These are phyloP conservation scores for Cystofilobasidium macerans DNA, from an alignment of 768 basidiomycete genomes.

Conservation along the genomic window DNA sequence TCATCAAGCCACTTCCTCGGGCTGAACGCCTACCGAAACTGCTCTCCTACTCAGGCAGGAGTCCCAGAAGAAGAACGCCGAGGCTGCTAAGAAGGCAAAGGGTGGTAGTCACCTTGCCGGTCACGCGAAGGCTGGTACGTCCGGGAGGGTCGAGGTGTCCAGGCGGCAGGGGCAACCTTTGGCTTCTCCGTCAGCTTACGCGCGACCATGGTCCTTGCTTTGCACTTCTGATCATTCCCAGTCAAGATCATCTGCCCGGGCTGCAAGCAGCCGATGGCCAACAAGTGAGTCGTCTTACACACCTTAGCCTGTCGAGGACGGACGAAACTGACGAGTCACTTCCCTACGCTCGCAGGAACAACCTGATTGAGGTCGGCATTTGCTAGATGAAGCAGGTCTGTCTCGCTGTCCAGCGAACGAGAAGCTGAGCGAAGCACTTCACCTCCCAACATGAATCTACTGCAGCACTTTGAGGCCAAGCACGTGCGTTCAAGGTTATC, in stretches of 20 bases:
- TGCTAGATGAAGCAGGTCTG: no score
- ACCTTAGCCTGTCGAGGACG: not conserved
- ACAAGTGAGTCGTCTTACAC: constrained; percentile 8
- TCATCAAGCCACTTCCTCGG: not conserved
- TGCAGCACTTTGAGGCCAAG: constrained; percentile 16
- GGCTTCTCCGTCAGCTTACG: not conserved
- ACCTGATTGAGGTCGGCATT: not conserved
- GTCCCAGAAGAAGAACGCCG: constrained; percentile 22
- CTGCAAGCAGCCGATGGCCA: constrained; percentile 20
- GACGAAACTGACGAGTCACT: not conserved
- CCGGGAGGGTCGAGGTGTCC: no score
- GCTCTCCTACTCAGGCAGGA: not conserved
- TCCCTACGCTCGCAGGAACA: not conserved
- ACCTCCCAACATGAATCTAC: not conserved
- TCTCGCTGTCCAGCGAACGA: no score
- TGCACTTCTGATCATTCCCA: not conserved
- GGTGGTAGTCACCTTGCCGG: constrained; percentile 7
- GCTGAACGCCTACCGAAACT: no score
- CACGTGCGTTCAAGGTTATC: constrained; percentile 3
- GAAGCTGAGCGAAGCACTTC: no score
- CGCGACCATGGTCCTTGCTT: not conserved
- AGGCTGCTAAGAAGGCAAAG: constrained; percentile 15
- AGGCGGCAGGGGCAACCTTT: not conserved
- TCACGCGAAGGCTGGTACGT: not conserved
- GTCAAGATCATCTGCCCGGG: constrained; percentile 23